Conservation (phyloP, 2,329 filamentous ascomycete genomes). For the Grosmannia clavigera region DNA sequence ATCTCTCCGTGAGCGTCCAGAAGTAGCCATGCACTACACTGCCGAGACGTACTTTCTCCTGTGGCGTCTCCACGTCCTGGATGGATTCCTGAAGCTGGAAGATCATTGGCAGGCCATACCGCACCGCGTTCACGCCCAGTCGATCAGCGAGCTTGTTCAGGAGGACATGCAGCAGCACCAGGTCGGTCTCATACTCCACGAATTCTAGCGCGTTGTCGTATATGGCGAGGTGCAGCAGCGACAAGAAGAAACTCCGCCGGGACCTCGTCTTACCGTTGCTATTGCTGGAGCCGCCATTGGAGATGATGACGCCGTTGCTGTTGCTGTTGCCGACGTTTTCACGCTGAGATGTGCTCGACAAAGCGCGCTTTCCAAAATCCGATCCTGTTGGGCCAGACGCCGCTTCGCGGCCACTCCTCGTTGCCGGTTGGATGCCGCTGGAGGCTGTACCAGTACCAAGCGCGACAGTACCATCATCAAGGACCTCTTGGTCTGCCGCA, state of each 20-base stretch:
- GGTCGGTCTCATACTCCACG: conserved; percentile 59
- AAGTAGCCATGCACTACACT: conserved; percentile 85
- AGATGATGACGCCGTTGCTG: not conserved
- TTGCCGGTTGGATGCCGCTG: conserved; percentile 23
- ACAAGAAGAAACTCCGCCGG: conserved; percentile 59
- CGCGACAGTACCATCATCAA: conserved; percentile 32
- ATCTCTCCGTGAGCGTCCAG: conserved; percentile 64
- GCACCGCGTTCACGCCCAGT: conserved; percentile 70
- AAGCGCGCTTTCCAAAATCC: conserved; percentile 44
- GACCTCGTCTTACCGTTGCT: conserved; percentile 20
- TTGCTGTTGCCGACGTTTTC: conserved; percentile 29
- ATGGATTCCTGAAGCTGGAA: conserved; percentile 81
- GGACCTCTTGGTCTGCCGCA: conserved; percentile 48
- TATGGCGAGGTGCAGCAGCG: conserved; percentile 72
- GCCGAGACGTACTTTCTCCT: conserved; percentile 66
- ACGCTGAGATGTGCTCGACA: conserved; percentile 52
- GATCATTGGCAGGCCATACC: conserved; percentile 77
- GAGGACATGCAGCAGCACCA: conserved; percentile 65
- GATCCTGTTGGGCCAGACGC: conserved; percentile 11
- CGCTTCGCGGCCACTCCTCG: conserved; percentile 28
- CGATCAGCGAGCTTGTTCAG: conserved; percentile 61
- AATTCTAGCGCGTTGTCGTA: conserved; percentile 77
- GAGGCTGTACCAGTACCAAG: not conserved
- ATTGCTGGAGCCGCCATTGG: conserved; percentile 14
- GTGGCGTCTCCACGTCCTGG: conserved; percentile 48